Evolutionary conservation across 2,329 filamentous ascomycete genomes (phyloP), one percentile per base, ranked within the genome.

Genomic region (Fusarium penzigii): DNA sequence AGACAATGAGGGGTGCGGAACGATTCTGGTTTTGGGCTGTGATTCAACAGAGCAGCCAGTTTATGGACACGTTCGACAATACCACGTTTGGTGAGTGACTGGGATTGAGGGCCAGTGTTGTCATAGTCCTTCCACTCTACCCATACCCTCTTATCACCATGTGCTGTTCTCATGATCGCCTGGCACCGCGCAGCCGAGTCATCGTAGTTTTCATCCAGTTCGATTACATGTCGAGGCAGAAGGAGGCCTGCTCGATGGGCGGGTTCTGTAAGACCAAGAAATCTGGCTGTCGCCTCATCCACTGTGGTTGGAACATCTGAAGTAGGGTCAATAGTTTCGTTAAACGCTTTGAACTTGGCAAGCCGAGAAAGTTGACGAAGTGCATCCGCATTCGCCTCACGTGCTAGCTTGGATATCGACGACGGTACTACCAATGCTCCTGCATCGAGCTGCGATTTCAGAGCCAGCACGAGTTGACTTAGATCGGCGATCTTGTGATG

Each of bases 71-170:
- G 65, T 32, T 77, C 72, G 17, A 77, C 59, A 41, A 78, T 76
- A 14, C 75, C 68, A 3, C 66, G 59, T 49, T 75, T 77, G 13
- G 75, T 72, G 6, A 76, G 70, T 3, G 70, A 71, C 7, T 65
- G 69, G 4, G 70, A 66, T 8, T 63, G 56, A 25, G 69, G 61
- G 1, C 65, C 69, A n/a, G 72, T 68, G 5, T 52, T 57, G 39
- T 73, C 72, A 52, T 78, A 79, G 49, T 78, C 74, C 59, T 78
- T 80, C 77, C 77, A 79, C 56, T 80, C 77, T 8, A 80, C 70
- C 77, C 77, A 79, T 0, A 79, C 73, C 32, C 67, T 70, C 46
- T 71, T 73, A 44, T 53, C 64, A 6, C 69, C 72, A n/a, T 67
- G 59, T 4, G 68, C 56, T 4, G 69, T 64, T 36, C 63, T 67